Evolutionary conservation across 163 green algal genomes (phyloP), one percentile per base, ranked within the genome.

Genomic region (Scenedesmus sp.): DNA sequence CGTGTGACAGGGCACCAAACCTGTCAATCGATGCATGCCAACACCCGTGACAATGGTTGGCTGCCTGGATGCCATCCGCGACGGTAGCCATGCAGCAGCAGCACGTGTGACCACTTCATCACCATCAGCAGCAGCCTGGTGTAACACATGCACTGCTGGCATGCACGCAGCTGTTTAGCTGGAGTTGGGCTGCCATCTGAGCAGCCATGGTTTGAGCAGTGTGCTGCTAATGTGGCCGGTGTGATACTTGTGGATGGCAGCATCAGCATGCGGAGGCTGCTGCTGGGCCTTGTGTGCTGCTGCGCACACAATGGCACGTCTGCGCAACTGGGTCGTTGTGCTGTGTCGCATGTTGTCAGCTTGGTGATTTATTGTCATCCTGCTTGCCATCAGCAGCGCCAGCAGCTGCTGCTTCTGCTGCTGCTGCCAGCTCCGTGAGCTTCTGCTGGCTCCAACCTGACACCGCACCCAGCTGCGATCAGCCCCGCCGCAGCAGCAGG

Each of bases 361-460:
- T 72, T n/a, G 24, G 22, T 46, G 81, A 13, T 5, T 86, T 70
- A 30, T 16, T 40, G 65, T 76, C 26, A 76, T 76, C 30, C 65
- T 42, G 35, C 15, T 53, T 84, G 78, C 35, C 78, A 37, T 1
- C 7, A 1, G 1, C 30, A 44, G 70, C 70, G 30, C n/a, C n/a
- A n/a, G 70, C 70, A 12, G 35, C 78, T 43, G 81, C 81, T 86
- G 46, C 81, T n/a, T 33, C 46, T 83, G 44, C 49, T 72, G 46
- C 86, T 83, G 72, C 72, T 68, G 46, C 43, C 44, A 78, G 18
- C 33, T 51, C 46, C 70, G 43, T 82, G 33, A 85, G 72, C 73
- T 80, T 40, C 86, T 90, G 86, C 72, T 85, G 86, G 37, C 43
- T 72, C 86, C 72, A 83, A 22, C 86, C 86, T 68, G 86, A 91